Evolutionary conservation across 2,329 filamentous ascomycete species (phyloP), one percentile per base, ranked within the genome.

Genomic region (Fusarium tjaetaba): DNA sequence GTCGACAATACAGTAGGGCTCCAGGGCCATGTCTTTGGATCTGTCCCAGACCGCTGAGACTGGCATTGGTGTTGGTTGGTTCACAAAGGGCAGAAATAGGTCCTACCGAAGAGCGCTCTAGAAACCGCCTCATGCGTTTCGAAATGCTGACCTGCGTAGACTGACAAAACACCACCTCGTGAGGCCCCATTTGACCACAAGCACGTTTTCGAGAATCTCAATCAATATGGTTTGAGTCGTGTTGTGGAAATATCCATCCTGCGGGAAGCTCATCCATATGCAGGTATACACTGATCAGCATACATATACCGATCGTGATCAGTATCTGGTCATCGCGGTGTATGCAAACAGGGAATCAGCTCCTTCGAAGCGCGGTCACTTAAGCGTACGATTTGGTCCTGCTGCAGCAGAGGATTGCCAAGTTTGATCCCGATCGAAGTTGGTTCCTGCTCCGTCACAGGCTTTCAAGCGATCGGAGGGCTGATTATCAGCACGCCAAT

Each of bases 371-470:
- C 20, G 39, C 24, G 36, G 43, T 28, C 20, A 34, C 30, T 18
- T 38, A 51, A 59, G 24, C 11, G n/a, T 36, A 49, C 30, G 32
- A 30, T n/a, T 20, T 36, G n/a, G n/a, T 45, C 26, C 38, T 38
- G 34, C 10, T 28, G 16, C 34, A 28, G 14, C 20, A 56, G 41
- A 32, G 20, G 34, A 38, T 59, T 74, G 71, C 66, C 67, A 71
- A 74, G 71, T 26, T 55, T 61, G 39, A n/a, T 73, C 56, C 32
- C 55, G 14, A 39, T 57, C 71, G 22, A 68, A 70, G 63, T 39
- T 57, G 39, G 57, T 36, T 43, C 24, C 45, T 64, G 28, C 53
- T 52, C 46, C 52, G 52, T 45, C 52, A 63, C 66, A 36, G 10
- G 57, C 41, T 28, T 60, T 55, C 38, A 62, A 60, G 55, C 15